A percentile compares a stretch with the other conserved stretches of the same genome.
Evolutionary conservation across 108 stramenopile genomes (phyloP).

Genomic region (Conticribra guillardii): DNA sequence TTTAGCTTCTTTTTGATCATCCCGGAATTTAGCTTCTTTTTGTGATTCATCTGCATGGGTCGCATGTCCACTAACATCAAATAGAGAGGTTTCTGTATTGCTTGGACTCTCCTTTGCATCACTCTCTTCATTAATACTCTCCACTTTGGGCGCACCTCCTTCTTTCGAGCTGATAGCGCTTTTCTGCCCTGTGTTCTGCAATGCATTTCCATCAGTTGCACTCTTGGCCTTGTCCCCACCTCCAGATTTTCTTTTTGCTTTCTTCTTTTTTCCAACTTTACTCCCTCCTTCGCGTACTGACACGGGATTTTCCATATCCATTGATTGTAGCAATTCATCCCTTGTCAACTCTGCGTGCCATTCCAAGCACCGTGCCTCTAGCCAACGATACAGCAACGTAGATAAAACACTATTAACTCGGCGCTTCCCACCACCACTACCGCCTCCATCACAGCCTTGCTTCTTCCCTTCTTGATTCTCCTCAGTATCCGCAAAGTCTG

Average conservation of each 20-base stretch:
- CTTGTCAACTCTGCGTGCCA: conserved; percentile 81
- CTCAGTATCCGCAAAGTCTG: background rate
- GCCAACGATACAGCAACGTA: conserved; percentile 66
- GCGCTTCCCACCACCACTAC: conserved; percentile 57
- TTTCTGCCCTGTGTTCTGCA: too few species aligned
- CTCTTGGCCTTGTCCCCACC: conserved; percentile 26
- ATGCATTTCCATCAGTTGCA: conserved; percentile 50
- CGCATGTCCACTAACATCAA: too few species aligned
- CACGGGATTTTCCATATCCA: conserved; percentile 13
- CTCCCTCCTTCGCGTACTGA: conserved; percentile 13
- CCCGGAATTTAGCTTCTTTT: too few species aligned
- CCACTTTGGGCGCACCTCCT: too few species aligned
- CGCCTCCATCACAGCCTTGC: conserved; percentile 1
- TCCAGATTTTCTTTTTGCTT: conserved; percentile 38
- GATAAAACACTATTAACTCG: conserved; percentile 61
- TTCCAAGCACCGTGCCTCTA: conserved; percentile 66
- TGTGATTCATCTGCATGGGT: too few species aligned
- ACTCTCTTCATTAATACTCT: too few species aligned
- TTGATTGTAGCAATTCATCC: conserved; percentile 62
- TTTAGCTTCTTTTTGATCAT: too few species aligned
- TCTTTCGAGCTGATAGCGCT: too few species aligned
- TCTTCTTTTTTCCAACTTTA: conserved; percentile 43
- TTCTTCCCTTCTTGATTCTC: conserved; percentile 1
- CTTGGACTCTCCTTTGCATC: too few species aligned
- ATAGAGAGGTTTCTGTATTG: too few species aligned